These are phyloP conservation scores for Aspergillus oerlinghausenensis DNA, from an alignment of 2,329 filamentous ascomycete genomes.

Conservation along the genomic window DNA sequence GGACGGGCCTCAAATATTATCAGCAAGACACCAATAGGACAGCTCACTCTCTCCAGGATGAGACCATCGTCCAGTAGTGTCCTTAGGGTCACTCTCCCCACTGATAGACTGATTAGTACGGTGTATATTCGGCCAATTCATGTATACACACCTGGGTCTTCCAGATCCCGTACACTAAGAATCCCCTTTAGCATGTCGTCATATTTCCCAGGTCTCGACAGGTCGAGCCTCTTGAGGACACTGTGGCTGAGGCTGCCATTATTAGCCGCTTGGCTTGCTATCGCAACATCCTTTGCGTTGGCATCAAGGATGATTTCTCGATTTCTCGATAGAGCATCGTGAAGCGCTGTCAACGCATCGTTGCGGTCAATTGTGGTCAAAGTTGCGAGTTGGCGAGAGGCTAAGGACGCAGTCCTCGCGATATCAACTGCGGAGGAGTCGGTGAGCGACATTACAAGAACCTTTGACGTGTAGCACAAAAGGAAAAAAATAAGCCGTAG, in stretches of 20 bases:
- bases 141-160: constrained; percentile 70
- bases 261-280: constrained; percentile 67
- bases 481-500: not conserved
- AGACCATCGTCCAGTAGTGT: constrained; percentile 84
- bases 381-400: constrained; percentile 77
- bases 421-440: constrained; percentile 74
- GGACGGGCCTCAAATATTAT: constrained; percentile 98
- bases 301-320: constrained; percentile 77
- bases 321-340: constrained; percentile 66
- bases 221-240: constrained; percentile 80
- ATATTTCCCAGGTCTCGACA: constrained; percentile 83
- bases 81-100: constrained; percentile 77
- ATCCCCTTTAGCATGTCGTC: constrained; percentile 98
- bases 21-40: constrained; percentile 92
- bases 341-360: constrained; percentile 75
- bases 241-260: constrained; percentile 74
- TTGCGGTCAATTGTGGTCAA: constrained; percentile 74
- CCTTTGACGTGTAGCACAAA: not conserved
- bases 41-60: constrained; percentile 79
- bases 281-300: constrained; percentile 75
- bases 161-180: constrained; percentile 74
- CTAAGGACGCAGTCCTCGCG: constrained; percentile 70
- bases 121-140: not conserved
- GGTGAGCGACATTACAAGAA: constrained; percentile 72
- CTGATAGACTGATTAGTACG: constrained; percentile 39